These are phyloP conservation scores for Salix arbutifolia DNA, from an alignment of 345 rosid species.

Conservation along the genomic window DNA sequence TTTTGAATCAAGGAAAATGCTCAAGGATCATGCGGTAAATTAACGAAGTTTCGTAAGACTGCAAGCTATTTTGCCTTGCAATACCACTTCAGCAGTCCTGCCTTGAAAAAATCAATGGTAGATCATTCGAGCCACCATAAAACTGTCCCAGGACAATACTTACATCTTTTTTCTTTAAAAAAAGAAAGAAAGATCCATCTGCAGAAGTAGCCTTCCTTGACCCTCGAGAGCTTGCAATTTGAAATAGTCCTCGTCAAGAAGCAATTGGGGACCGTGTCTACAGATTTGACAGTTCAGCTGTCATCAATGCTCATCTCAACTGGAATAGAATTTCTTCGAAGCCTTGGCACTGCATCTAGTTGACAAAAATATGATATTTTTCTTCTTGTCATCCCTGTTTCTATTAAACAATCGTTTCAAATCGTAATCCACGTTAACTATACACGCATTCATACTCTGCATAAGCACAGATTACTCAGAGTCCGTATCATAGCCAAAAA, in stretches of 20 bases:
- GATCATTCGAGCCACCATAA: neutral
- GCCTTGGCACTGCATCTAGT: neutral
- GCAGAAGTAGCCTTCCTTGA: no score
- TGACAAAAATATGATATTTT: neutral
- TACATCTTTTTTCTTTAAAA: neutral
- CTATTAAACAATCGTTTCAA: neutral
- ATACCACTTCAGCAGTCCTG: no score
- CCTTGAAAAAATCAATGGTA: no score
- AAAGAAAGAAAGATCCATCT: no score
- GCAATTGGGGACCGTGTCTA: neutral
- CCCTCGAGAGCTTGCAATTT: neutral
- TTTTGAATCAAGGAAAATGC: neutral
- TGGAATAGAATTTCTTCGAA: neutral
- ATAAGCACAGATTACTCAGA: neutral
- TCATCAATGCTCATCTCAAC: conserved; percentile 5
- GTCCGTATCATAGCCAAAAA: no score
- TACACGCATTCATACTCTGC: neutral
- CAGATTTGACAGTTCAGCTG: conserved; percentile 16
- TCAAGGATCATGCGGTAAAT: neutral
- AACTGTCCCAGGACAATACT: neutral
- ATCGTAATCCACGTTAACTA: neutral
- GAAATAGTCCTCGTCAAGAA: neutral
- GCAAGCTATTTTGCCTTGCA: no score
- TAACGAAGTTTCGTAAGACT: neutral
- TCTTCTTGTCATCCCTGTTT: neutral